Evolutionary conservation across 805 yeast genomes (phyloP), one percentile per base, ranked within the genome.

Genomic region (Metschnikowia borealis): DNA sequence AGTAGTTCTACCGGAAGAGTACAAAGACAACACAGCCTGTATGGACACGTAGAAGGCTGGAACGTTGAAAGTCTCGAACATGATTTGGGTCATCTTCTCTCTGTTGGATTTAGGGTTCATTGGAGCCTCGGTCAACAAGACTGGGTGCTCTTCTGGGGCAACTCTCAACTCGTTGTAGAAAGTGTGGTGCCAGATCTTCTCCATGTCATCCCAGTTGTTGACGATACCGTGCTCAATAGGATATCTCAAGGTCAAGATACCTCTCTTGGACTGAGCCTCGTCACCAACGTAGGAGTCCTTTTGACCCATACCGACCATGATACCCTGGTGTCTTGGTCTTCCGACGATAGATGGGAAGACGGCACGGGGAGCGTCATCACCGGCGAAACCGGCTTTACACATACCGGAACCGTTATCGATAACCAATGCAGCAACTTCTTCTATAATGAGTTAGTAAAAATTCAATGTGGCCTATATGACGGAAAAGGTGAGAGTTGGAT

Each of bases 361-460:
- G 69, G 99, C 98, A 78, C 97, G 88, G 73, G 99, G 99, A 61
- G 98, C 98, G 81, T 94, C 99, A 73, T 94, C 98, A 82, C 99
- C 99, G 84, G 99, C 98, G 75, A 91, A 94, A 79, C 99, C 99
- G 92, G 99, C 99, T 77, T 94, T 94, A 86, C 99, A 94, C 98
- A 94, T 94, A 84, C 99, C 99, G 72, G 99, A 94, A 82, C 99
- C 99, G 81, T 92, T 92, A 77, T 92, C 99, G 80, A 92, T 92
- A 80, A 92, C 98, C 75, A 82, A 75, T 65, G 76, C 75, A 64
- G 76, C 76, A 62, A 72, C 77, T 73, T 73, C 77, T 72, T 73
- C 78, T 57, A 41, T 66, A 21, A 58, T n/a, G n/a, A 15, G 61
- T 58, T 57, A 57, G 61, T 57, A 57, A 15, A 42, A 20, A 23